Evolutionary conservation across 306 rosid genomes (phyloP), one percentile per base, ranked within the genome.

Genomic region (Hylodesmum podocarpum): DNA sequence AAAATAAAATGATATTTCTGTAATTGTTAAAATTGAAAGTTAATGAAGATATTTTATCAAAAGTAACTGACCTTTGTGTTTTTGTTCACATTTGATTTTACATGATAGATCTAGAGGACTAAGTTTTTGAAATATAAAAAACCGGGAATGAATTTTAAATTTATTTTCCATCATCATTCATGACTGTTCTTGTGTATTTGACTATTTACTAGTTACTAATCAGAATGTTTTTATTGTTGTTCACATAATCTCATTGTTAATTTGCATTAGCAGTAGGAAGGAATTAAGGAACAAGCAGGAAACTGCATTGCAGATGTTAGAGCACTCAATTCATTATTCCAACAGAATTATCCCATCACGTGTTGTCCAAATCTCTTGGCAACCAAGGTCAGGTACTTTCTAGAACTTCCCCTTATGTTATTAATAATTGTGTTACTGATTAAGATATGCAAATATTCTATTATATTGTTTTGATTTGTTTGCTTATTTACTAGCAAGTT

Each of bases 311-410:
- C 50, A 21, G 58, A 37, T 39, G 43, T 61, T 84, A 78, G 66
- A 75, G 19, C 81, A 78, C 78, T 53, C 83, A 8, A 50, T 81
- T 74, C 55, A 80, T 65, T 57, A 81, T 81, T 46, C 85, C 31
- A 83, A 81, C 81, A 68, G 82, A 76, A 80, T 94, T 79, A 89
- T 88, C 63, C 97, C 96, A 5, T 86, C 94, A 28, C 84, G 78
- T 76, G 96, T 88, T 88, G 87, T 89, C 46, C 97, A 86, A 80
- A 83, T 91, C 86, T 91, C 96, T 67, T 94, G 94, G 97, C 91
- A 72, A 83, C 98, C 98, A 91, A 91, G 97, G 93, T 94, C 96
- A 88, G 97, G 96, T 91, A 91, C 88, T 88, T 79, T 61, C 77
- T 75, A 70, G 66, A 81, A 66, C 79, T 79, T 75, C 34, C 22